A percentile compares a stretch with the other conserved stretches of the same genome.
Evolutionary conservation across 768 basidiomycete species (phyloP).

Genomic region (Agaricus subrufescens): DNA sequence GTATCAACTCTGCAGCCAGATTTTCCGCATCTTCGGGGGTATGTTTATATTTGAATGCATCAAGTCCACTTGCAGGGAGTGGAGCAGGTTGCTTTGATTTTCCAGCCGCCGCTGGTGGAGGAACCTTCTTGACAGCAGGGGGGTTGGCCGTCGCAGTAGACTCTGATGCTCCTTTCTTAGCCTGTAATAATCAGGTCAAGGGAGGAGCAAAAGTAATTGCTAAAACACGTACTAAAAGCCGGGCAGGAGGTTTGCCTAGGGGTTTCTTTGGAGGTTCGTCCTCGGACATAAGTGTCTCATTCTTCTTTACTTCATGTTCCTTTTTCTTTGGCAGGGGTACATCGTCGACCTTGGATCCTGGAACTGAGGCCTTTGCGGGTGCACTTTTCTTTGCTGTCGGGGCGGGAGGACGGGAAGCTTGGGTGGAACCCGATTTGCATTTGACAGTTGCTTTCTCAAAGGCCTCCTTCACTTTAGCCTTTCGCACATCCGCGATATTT

Average conservation of each 20-base stretch:
- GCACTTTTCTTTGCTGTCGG: constrained; percentile 28
- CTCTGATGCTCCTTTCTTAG: constrained; percentile 45
- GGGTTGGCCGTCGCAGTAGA: constrained; percentile 17
- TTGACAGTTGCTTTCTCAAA: constrained; percentile 91
- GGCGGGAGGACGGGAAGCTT: constrained; percentile 48
- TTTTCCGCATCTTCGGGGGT: constrained; percentile 89
- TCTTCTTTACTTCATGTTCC: constrained; percentile 24
- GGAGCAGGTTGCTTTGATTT: constrained; percentile 41
- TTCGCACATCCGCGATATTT: constrained; percentile 78
- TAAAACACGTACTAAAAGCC: constrained; percentile 18
- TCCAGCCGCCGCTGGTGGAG: constrained; percentile 40
- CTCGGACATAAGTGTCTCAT: constrained; percentile 11
- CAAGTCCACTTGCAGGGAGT: constrained; percentile 52
- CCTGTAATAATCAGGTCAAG: constrained; percentile 20
- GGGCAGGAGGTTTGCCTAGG: constrained; percentile 45
- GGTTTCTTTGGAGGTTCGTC: constrained; percentile 37
- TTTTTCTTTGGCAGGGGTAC: constrained; percentile 36
- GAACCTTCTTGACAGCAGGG: constrained; percentile 18
- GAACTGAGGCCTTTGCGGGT: constrained; percentile 15
- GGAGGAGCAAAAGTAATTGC: background rate
- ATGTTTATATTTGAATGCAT: constrained; percentile 88
- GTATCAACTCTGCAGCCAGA: constrained; percentile 69
- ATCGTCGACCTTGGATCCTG: constrained; percentile 22
- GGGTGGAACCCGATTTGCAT: constrained; percentile 63
- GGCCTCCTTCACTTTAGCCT: constrained; percentile 91